These are phyloP conservation scores for Stemphylium lycopersici DNA, from an alignment of 2,329 filamentous ascomycete species.

Conservation along the genomic window DNA sequence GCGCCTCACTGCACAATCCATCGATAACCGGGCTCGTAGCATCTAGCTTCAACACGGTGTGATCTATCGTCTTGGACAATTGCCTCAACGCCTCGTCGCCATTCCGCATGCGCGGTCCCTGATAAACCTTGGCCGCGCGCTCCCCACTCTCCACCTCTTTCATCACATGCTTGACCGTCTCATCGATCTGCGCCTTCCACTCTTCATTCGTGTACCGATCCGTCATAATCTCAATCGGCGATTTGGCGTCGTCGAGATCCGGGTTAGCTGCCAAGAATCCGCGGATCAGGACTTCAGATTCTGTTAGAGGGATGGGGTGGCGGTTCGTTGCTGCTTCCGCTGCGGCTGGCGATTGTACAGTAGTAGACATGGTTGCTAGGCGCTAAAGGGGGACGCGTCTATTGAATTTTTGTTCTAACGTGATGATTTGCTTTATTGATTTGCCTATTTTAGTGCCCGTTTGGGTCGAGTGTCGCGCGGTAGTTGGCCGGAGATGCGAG, in stretches of 20 bases:
- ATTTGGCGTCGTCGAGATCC: constrained; percentile 34
- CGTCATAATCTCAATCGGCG: constrained; percentile 45
- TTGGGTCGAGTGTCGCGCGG: constrained; percentile 1
- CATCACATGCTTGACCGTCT: constrained; percentile 41
- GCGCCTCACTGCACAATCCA: constrained; percentile 61
- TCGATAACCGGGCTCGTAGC: constrained; percentile 58
- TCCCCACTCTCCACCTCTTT: constrained; percentile 37
- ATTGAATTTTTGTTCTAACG: not conserved
- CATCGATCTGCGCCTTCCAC: constrained; percentile 51
- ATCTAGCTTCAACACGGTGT: constrained; percentile 58
- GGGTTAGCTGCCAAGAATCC: constrained; percentile 44
- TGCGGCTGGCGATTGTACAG: constrained; percentile 11
- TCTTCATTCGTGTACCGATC: constrained; percentile 54
- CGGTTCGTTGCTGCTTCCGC: constrained; percentile 16
- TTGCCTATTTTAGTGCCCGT: constrained; percentile 8
- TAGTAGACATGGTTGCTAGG: constrained; percentile 15
- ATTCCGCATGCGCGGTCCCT: constrained; percentile 35
- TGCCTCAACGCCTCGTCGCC: constrained; percentile 34
- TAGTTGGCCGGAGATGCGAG: constrained; percentile 7
- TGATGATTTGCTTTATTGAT: constrained; percentile 10
- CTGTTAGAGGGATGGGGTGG: constrained; percentile 36
- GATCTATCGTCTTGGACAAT: constrained; percentile 53
- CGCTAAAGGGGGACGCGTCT: constrained; percentile 7
- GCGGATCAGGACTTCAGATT: constrained; percentile 43
- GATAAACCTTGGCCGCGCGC: constrained; percentile 35